Evolutionary conservation across 2,329 filamentous ascomycete genomes (phyloP).

Genomic region (Exserohilum turcica): DNA sequence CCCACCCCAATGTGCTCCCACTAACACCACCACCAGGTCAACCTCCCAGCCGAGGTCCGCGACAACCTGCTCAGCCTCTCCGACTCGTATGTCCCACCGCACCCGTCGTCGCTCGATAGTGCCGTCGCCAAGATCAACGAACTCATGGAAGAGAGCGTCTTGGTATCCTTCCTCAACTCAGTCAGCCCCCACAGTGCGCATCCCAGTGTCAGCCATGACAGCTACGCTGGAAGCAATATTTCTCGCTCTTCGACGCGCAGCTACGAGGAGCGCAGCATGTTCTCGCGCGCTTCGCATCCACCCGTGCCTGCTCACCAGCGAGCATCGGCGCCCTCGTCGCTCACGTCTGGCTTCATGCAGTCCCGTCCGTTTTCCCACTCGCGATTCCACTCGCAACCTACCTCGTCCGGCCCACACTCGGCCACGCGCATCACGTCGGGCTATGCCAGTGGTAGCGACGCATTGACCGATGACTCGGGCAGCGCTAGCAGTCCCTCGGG

Average conservation of each 20-base stretch:
- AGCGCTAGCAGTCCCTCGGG: conserved; percentile 54
- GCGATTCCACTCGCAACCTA: conserved; percentile 46
- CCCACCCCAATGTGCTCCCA: neutral
- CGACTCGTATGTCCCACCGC: conserved; percentile 65
- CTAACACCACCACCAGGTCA: conserved; percentile 53
- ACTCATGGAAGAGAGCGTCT: conserved; percentile 94
- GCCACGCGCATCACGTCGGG: conserved; percentile 36
- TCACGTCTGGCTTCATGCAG: conserved; percentile 47
- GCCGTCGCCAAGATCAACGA: conserved; percentile 90
- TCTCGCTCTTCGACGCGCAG: conserved; percentile 48
- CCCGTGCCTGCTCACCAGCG: conserved; percentile 42
- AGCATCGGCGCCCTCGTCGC: conserved; percentile 48
- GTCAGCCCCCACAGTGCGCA: conserved; percentile 57
- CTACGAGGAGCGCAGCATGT: conserved; percentile 48
- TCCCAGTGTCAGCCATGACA: conserved; percentile 49
- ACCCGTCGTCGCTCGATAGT: conserved; percentile 76
- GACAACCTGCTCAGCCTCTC: conserved; percentile 75
- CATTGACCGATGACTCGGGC: conserved; percentile 67
- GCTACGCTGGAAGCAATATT: conserved; percentile 47
- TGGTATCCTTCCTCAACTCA: conserved; percentile 87
- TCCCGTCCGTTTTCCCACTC: conserved; percentile 44
- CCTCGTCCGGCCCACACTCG: conserved; percentile 36
- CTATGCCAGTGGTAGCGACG: conserved; percentile 51
- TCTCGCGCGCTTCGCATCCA: conserved; percentile 37
- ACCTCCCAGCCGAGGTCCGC: conserved; percentile 83